phyloP scores from a whole-genome alignment of 2,329 filamentous ascomycete genomes.

The Cercospora sp. region DNA sequence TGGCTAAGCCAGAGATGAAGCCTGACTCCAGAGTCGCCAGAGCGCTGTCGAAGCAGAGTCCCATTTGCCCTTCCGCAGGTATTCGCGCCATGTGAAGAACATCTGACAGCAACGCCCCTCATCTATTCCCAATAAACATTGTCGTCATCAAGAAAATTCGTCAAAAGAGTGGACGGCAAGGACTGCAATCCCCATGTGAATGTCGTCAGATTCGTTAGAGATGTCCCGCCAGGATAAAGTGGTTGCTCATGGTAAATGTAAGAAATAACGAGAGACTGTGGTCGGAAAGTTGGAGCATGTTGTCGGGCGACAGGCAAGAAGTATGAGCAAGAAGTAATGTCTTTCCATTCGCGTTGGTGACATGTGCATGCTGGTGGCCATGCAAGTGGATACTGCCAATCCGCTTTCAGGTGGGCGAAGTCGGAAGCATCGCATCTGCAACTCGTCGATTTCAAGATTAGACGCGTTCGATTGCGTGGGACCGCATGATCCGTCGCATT shows the following conservation, averaged over 20 bases:
- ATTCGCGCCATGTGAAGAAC: not conserved
- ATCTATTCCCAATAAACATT: slow-evolving; percentile 15
- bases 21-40: not conserved
- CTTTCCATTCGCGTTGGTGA: not conserved
- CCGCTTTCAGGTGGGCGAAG: not conserved
- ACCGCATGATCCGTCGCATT: slow-evolving; percentile 11
- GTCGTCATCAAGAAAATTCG: slow-evolving; percentile 24
- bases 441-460: slow-evolving; percentile 31
- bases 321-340: slow-evolving; percentile 19
- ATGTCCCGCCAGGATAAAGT: slow-evolving; percentile 30
- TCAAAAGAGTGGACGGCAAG: slow-evolving; percentile 35
- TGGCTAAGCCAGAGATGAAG: not conserved
- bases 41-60: not conserved
- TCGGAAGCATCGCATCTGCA: slow-evolving; percentile 31
- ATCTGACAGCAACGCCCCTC: not conserved
- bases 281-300: slow-evolving; percentile 1
- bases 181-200: slow-evolving; percentile 11
- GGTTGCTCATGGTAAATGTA: slow-evolving; percentile 13
- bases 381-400: slow-evolving; percentile 7
- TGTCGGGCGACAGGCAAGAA: not conserved
- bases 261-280: slow-evolving; percentile 18
- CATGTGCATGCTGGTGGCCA: slow-evolving; percentile 1
- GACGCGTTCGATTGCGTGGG: slow-evolving; percentile 34
- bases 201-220: slow-evolving; percentile 27
- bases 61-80: not conserved